Base-by-base conservation (phyloP, 345 rosid genomes). In the Brassica rapa region DNA sequence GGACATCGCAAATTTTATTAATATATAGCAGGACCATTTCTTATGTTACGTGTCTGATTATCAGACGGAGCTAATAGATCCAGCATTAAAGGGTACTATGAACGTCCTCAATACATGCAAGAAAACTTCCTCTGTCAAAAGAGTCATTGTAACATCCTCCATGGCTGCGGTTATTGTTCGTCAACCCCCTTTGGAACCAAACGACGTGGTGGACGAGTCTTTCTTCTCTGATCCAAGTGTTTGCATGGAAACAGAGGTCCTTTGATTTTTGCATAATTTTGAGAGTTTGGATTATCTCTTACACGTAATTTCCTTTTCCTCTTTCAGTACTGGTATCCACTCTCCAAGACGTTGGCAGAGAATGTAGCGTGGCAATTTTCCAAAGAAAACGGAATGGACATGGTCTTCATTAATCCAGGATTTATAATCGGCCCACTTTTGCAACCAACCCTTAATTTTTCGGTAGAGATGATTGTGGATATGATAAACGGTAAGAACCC, bases 141-240 rank as follows among this genome's bases (percentile, higher is more conserved):
- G 90, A 63, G 87, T 85, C n/a, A 70, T 86, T 65, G 0, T 85
- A 49, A 87, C 92, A 6, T 87, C 92, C 24, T 89, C 92, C 29
- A 77, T 57, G 9, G 56, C 82, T n/a, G 74, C 88, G n/a, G 84
- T 81, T 81, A 0, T 66, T 19, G 14, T 8, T 74, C 80, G 70
- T 46, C 55, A 46, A 46, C 55, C 16, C 8, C 82, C 85, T 71
- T 29, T 79, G 3, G 73, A 59, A 4, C 66, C 82, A 5, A 81
- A 77, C 35, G 68, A 76, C 6, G 43, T 81, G 9, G 83, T 89
- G 30, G 89, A 87, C 37, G 92, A 89, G 75, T 72, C 83, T 59
- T 86, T 86, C 85, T 81, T 80, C 72, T 86, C 90, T 0, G 83
- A 87, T 79, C 81, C 84, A 24, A 68, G 9, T 33, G 11, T 78